phyloP scores from a whole-genome alignment of 129 eudicot species.

The Mikania micrantha region DNA sequence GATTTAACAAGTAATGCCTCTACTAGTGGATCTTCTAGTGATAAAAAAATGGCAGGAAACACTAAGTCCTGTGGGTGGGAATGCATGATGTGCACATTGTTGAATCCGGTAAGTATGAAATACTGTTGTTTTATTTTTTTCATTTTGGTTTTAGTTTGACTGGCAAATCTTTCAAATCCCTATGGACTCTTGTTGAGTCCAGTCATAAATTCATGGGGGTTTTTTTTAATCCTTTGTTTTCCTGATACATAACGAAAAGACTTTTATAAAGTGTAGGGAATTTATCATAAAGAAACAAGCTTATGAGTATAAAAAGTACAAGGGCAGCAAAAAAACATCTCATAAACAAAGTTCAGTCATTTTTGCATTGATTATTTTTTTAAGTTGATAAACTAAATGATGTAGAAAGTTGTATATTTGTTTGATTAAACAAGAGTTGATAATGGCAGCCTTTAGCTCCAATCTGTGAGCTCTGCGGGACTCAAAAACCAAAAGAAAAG shows the following conservation, averaged over 20 bases:
- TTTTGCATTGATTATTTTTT: not conserved
- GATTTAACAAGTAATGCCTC: constrained; percentile 30
- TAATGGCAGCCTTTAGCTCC: constrained; percentile 65
- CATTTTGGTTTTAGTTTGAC: not conserved
- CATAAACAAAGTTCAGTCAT: not conserved
- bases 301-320: not conserved
- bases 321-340: not conserved
- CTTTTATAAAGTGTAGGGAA: not conserved
- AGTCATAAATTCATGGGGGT: not conserved
- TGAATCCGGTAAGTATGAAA: constrained; percentile 56
- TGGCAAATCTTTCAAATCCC: not conserved
- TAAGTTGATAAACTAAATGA: not conserved
- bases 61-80: constrained; percentile 46
- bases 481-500: constrained; percentile 50
- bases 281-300: not conserved
- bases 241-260: not conserved
- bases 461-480: constrained; percentile 58
- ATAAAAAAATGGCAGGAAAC: constrained; percentile 11
- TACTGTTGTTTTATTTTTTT: not conserved
- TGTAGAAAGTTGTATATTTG: not conserved
- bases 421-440: not conserved
- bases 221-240: not conserved
- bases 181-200: not conserved
- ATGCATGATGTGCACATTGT: constrained; percentile 67
- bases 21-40: constrained; percentile 8